phyloP scores from a whole-genome alignment of 1,284 basidiomycete genomes.

The Volvariella volvacea region DNA sequence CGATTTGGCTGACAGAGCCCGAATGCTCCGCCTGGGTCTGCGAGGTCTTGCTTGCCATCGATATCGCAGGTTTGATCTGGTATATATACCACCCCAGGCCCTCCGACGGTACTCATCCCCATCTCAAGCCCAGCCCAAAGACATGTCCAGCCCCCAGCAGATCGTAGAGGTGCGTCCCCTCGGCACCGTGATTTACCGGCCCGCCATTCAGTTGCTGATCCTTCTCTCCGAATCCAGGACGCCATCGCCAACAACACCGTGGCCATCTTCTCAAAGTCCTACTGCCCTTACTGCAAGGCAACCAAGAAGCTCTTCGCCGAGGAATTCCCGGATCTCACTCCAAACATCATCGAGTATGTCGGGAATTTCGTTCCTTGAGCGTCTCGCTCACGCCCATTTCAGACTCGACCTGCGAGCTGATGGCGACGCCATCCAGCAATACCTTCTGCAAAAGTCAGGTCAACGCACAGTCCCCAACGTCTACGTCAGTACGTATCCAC shows the following conservation, averaged over 20 bases:
- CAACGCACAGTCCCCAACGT: constrained; percentile 65
- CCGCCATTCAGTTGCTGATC: no score
- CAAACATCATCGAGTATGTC: constrained; percentile 55
- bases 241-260: constrained; percentile 53
- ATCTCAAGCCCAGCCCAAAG: no score
- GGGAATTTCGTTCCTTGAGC: not conserved
- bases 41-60: no score
- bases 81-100: no score
- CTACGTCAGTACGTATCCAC: constrained; percentile 51
- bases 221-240: constrained; percentile 36
- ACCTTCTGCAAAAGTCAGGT: constrained; percentile 49
- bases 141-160: no score
- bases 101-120: no score
- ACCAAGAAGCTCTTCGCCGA: constrained; percentile 51
- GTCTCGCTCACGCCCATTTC: constrained; percentile 1
- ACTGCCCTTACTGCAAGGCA: constrained; percentile 53
- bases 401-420: constrained; percentile 42
- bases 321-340: constrained; percentile 40
- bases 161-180: no score
- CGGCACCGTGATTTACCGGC: no score
- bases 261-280: constrained; percentile 66
- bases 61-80: no score
- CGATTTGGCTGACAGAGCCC: no score
- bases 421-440: constrained; percentile 53
- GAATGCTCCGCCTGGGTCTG: no score